These are phyloP conservation scores for Wickerhamomyces bisporus DNA, from an alignment of 805 yeast genomes.

Conservation along the genomic window DNA sequence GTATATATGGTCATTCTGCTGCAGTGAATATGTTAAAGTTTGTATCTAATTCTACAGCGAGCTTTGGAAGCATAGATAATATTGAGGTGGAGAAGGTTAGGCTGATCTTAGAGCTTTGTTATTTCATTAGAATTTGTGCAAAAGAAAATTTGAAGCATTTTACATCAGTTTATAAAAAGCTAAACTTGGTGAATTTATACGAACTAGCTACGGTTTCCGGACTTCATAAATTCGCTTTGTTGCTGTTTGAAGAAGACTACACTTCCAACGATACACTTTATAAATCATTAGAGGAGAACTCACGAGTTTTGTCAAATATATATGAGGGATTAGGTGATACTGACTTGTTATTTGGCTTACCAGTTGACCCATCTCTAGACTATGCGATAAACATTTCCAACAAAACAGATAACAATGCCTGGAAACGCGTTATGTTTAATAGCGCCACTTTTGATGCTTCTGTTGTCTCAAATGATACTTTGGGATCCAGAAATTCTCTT, in stretches of 20 bases:
- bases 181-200: constrained; percentile 17
- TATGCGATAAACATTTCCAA: constrained; percentile 43
- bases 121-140: constrained; percentile 23
- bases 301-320: constrained; percentile 25
- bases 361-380: constrained; percentile 48
- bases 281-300: constrained; percentile 6
- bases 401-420: constrained; percentile 25
- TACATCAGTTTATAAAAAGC: constrained; percentile 12
- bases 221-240: constrained; percentile 26
- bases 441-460: constrained; percentile 53
- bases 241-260: constrained; percentile 32
- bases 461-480: constrained; percentile 8
- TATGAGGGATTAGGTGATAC: constrained; percentile 53
- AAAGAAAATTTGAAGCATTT: constrained; percentile 13
- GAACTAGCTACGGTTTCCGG: constrained; percentile 20
- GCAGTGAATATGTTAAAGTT: constrained; percentile 8
- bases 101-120: constrained; percentile 21
- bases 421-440: constrained; percentile 45
- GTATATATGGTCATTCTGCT: constrained; percentile 12
- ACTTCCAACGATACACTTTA: constrained; percentile 4
- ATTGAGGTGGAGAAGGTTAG: constrained; percentile 6
- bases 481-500: constrained; percentile 9
- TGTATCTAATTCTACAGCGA: not conserved
- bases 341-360: constrained; percentile 64
- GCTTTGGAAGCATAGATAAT: not conserved